Conservation (phyloP, 2,329 filamentous ascomycete genomes). For the Paraphoma chrysanthemicola region DNA sequence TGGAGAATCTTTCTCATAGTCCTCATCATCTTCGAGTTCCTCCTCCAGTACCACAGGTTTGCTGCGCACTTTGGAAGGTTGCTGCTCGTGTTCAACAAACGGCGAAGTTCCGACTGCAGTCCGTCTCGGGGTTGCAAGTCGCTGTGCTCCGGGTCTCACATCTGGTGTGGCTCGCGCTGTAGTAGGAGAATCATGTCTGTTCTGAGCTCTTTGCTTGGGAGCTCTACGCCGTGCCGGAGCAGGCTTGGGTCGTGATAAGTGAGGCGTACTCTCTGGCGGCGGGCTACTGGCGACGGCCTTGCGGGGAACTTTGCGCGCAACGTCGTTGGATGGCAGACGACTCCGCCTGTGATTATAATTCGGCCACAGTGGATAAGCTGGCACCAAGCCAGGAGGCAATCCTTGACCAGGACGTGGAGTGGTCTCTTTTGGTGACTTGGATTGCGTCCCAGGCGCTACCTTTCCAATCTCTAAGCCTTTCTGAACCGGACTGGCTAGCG, state of each 20-base stretch:
- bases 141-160: background rate
- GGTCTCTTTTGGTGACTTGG: background rate
- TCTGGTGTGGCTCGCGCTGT: background rate
- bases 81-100: background rate
- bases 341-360: background rate
- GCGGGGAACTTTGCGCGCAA: conserved; percentile 1
- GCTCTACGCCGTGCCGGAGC: background rate
- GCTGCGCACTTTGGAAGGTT: background rate
- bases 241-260: background rate
- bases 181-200: background rate
- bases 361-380: background rate
- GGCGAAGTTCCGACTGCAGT: background rate
- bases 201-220: background rate
- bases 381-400: background rate
- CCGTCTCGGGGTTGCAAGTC: background rate
- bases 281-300: background rate
- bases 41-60: background rate
- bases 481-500: no score
- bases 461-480: no score
- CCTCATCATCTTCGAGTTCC: background rate
- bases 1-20: background rate
- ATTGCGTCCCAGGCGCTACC: no score
- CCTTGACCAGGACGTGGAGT: background rate
- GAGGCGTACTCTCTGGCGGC: background rate
- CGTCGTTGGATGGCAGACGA: conserved; percentile 1